These are phyloP conservation scores for Colletotrichum tropicicola DNA, from an alignment of 2,329 filamentous ascomycete species.

Conservation along the genomic window DNA sequence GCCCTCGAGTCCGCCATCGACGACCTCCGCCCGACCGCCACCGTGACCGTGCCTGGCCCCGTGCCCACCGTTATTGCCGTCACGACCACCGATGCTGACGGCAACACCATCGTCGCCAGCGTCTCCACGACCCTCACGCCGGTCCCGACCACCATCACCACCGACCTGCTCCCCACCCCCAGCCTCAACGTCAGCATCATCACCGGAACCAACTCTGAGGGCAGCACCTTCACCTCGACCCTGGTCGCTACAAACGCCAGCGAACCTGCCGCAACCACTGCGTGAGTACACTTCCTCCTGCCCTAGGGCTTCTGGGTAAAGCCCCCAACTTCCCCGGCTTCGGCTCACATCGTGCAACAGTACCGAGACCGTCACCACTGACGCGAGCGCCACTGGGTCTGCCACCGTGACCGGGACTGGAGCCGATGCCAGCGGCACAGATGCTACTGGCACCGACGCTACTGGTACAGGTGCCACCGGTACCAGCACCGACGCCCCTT, in stretches of 20 bases:
- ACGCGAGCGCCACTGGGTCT: not conserved
- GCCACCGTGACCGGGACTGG: constrained; percentile 7
- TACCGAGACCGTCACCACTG: constrained; percentile 15
- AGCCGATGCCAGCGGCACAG: not conserved
- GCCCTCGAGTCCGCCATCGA: constrained; percentile 34
- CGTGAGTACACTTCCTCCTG: constrained; percentile 1
- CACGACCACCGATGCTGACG: constrained; percentile 36
- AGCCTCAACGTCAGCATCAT: constrained; percentile 5
- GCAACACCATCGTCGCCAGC: constrained; percentile 36
- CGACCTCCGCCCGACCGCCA: constrained; percentile 21
- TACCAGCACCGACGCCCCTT: constrained; percentile 16
- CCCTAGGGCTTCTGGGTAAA: not conserved
- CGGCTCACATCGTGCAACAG: not conserved
- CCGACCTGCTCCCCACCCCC: constrained; percentile 5
- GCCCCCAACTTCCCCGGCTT: not conserved
- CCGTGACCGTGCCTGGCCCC: constrained; percentile 13
- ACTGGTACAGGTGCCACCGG: not conserved
- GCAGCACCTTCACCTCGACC: constrained; percentile 22
- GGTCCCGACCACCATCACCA: constrained; percentile 12
- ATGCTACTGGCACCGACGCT: constrained; percentile 1
- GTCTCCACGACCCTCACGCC: constrained; percentile 31
- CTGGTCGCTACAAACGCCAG: not conserved
- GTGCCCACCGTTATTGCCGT: constrained; percentile 32
- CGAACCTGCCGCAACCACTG: constrained; percentile 13
- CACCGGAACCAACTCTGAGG: constrained; percentile 24